phyloP scores from a whole-genome alignment of 129 eudicot species.

The Glebionis coronaria region DNA sequence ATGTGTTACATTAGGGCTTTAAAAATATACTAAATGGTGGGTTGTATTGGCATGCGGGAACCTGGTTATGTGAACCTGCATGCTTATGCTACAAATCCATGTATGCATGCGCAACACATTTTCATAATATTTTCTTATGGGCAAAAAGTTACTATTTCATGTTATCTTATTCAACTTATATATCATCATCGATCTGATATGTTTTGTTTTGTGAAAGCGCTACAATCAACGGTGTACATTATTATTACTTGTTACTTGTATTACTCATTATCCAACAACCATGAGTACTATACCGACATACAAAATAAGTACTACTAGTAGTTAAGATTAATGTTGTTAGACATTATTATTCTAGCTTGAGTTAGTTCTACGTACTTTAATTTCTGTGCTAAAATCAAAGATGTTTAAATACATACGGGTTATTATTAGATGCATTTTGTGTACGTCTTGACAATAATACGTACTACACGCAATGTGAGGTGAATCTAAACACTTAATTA shows the following conservation, averaged over 20 bases:
- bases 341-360: constrained; percentile 2
- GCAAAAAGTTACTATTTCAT: constrained; percentile 19
- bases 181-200: constrained; percentile 3
- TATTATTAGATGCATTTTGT: too few relatives aligned
- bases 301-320: not conserved
- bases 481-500: not conserved
- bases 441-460: too few relatives aligned
- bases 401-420: too few relatives aligned
- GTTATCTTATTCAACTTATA: not conserved
- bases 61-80: constrained; percentile 33
- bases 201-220: constrained; percentile 11
- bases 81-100: constrained; percentile 35
- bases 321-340: not conserved
- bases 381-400: not conserved
- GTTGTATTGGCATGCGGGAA: constrained; percentile 36
- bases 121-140: not conserved
- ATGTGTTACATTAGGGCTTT: constrained; percentile 9
- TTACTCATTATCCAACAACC: not conserved
- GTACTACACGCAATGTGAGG: not conserved
- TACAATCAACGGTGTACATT: constrained; percentile 2
- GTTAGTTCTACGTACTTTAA: not conserved
- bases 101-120: constrained; percentile 28
- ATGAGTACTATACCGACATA: not conserved
- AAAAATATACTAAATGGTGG: not conserved
- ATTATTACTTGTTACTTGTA: constrained; percentile 5